phyloP scores from a whole-genome alignment of 192 early-diverging fungal species.

The Helicostylum pulchrum region DNA sequence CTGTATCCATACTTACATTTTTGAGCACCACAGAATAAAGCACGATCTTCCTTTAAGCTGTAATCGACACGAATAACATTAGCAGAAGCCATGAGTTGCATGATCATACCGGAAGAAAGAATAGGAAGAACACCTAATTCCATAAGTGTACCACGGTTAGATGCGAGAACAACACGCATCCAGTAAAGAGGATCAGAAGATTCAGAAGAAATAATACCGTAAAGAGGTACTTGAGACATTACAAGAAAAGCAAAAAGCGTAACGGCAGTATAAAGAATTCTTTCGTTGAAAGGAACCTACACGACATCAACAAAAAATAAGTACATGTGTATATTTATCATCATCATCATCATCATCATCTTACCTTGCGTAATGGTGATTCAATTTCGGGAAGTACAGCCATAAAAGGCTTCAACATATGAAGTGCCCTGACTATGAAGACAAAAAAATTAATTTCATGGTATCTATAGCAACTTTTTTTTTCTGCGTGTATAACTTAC shows the following conservation, averaged over 20 bases:
- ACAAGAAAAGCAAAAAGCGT: constrained; percentile 98
- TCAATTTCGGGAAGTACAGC: constrained; percentile 96
- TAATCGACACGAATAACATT: constrained; percentile 99
- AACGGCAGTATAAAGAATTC: constrained; percentile 98
- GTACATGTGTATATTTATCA: neutral
- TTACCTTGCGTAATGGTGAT: constrained; percentile 92
- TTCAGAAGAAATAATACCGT: constrained; percentile 99
- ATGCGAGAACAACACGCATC: constrained; percentile 98
- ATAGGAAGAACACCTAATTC: constrained; percentile 99
- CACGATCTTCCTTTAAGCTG: constrained; percentile 95
- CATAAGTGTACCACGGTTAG: constrained; percentile 99
- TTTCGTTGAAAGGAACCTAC: constrained; percentile 93
- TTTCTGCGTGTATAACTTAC: neutral
- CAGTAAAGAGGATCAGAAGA: constrained; percentile 98
- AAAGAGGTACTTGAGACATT: constrained; percentile 98
- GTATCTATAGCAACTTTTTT: neutral
- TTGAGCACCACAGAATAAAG: constrained; percentile 98
- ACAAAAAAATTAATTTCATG: neutral
- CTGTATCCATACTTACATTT: constrained; percentile 59
- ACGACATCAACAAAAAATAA: neutral
- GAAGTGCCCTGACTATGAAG: constrained; percentile 81
- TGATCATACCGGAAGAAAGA: constrained; percentile 99
- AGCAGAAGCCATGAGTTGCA: constrained; percentile 97
- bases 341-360: neutral
- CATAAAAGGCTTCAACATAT: constrained; percentile 96